Conservation (phyloP, 495 filamentous ascomycete species). For the Penicillium parvum region DNA sequence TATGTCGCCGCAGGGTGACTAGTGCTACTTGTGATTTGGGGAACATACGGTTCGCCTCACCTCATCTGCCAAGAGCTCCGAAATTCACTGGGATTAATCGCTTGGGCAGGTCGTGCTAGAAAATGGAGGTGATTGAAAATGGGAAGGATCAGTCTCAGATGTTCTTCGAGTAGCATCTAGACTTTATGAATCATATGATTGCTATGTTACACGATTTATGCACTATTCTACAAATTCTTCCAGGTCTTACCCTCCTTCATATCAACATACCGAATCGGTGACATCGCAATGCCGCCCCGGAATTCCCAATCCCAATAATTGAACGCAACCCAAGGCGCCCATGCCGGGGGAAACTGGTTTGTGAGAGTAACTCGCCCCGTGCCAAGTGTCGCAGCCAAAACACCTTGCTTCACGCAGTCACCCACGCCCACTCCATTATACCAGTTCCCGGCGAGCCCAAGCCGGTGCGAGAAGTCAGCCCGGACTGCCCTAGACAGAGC, state of each 20-base stretch:
- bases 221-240: too few relatives aligned
- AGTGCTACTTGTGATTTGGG: too few relatives aligned
- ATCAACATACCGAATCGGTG: slow-evolving; percentile 26
- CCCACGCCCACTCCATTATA: slow-evolving; percentile 63
- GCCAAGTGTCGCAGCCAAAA: slow-evolving; percentile 33
- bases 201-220: too few relatives aligned
- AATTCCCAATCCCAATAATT: slow-evolving; percentile 25
- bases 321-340: slow-evolving; percentile 17
- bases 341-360: slow-evolving; percentile 9
- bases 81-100: too few relatives aligned
- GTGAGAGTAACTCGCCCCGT: slow-evolving; percentile 29
- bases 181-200: too few relatives aligned
- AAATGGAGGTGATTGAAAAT: not conserved
- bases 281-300: slow-evolving; percentile 34
- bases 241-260: too few relatives aligned
- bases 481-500: slow-evolving; percentile 52
- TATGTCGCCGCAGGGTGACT: too few relatives aligned
- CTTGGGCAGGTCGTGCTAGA: not conserved
- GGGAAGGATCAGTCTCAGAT: not conserved
- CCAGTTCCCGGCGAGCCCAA: slow-evolving; percentile 76
- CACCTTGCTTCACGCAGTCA: slow-evolving; percentile 54
- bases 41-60: too few relatives aligned
- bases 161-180: slow-evolving; percentile 2
- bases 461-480: slow-evolving; percentile 52
- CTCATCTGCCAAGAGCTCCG: too few relatives aligned